Conservation (phyloP, 805 yeast species). For the Candida parachauliodes region DNA sequence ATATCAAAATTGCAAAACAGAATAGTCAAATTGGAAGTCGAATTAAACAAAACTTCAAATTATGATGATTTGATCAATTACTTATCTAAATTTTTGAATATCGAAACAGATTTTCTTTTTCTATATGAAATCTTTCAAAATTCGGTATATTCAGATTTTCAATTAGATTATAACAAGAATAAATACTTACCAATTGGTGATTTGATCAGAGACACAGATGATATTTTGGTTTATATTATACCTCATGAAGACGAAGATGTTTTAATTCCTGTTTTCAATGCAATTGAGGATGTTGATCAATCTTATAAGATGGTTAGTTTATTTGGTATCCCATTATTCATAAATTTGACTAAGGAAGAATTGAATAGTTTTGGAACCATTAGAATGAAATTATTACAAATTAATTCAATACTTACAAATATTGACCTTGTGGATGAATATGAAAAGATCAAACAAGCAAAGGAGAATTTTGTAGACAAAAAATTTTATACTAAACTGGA, state of each 20-base stretch:
- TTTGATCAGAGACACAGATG: slow-evolving; percentile 59
- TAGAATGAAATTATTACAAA: slow-evolving; percentile 50
- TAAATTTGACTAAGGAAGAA: slow-evolving; percentile 45
- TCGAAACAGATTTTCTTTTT: slow-evolving; percentile 23
- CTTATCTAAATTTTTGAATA: slow-evolving; percentile 47
- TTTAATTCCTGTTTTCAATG: slow-evolving; percentile 58
- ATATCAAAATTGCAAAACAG: slow-evolving; percentile 7
- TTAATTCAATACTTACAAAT: slow-evolving; percentile 20
- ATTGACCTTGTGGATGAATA: slow-evolving; percentile 21
- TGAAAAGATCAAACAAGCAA: slow-evolving; percentile 14
- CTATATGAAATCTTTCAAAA: slow-evolving; percentile 52
- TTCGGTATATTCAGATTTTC: slow-evolving; percentile 68
- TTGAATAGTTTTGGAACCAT: slow-evolving; percentile 62
- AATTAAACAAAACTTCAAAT: slow-evolving; percentile 61
- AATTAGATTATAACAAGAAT: slow-evolving; percentile 49
- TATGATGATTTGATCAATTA: slow-evolving; percentile 61
- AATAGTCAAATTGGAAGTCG: slow-evolving; percentile 58
- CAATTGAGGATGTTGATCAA: slow-evolving; percentile 33
- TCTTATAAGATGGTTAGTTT: slow-evolving; percentile 39
- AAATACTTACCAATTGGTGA: slow-evolving; percentile 64
- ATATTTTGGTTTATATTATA: slow-evolving; percentile 56
- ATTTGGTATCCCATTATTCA: slow-evolving; percentile 77
- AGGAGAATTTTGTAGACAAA: slow-evolving; percentile 12
- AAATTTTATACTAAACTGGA: slow-evolving; percentile 24
- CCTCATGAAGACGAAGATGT: slow-evolving; percentile 44